Evolutionary conservation across 768 basidiomycete species (phyloP).

Genomic region (Tylopilus felleus): DNA sequence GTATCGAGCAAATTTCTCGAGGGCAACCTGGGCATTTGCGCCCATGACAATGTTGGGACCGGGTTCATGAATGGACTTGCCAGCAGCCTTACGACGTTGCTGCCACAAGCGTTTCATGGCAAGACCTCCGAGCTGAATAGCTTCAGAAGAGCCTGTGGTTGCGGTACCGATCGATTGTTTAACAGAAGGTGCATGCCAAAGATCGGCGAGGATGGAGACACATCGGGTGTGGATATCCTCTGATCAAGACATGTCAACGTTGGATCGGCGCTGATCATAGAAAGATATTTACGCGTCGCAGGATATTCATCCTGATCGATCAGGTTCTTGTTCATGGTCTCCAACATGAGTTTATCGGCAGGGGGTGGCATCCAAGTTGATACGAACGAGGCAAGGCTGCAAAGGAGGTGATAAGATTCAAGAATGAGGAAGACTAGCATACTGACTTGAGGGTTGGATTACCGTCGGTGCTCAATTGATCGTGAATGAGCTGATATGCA

Average conservation of each 20-base stretch:
- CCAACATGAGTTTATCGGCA: conserved; percentile 54
- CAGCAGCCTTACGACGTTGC: conserved; percentile 57
- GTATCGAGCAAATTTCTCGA: conserved; percentile 69
- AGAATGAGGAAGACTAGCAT: background rate
- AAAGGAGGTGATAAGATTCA: conserved; percentile 1
- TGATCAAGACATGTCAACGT: conserved; percentile 5
- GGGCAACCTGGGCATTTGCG: conserved; percentile 66
- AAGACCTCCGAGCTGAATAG: conserved; percentile 69
- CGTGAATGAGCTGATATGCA: conserved; percentile 59
- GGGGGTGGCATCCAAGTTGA: conserved; percentile 59
- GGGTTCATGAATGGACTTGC: conserved; percentile 64
- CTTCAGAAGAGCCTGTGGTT: conserved; percentile 68
- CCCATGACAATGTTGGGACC: conserved; percentile 66
- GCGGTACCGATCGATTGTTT: conserved; percentile 62
- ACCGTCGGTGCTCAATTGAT: conserved; percentile 58
- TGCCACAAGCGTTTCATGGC: conserved; percentile 75
- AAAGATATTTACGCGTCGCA: conserved; percentile 39
- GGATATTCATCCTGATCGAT: conserved; percentile 74
- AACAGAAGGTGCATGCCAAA: conserved; percentile 62
- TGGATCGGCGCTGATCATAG: background rate
- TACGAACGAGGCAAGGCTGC: conserved; percentile 59
- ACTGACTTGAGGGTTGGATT: conserved; percentile 48
- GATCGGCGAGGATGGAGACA: conserved; percentile 57
- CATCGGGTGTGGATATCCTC: conserved; percentile 45
- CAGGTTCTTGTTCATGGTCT: conserved; percentile 65